Evolutionary conservation across 1,139 yeast genomes (phyloP), one percentile per base, ranked within the genome.

Genomic region (Saccharomyces hybrid): DNA sequence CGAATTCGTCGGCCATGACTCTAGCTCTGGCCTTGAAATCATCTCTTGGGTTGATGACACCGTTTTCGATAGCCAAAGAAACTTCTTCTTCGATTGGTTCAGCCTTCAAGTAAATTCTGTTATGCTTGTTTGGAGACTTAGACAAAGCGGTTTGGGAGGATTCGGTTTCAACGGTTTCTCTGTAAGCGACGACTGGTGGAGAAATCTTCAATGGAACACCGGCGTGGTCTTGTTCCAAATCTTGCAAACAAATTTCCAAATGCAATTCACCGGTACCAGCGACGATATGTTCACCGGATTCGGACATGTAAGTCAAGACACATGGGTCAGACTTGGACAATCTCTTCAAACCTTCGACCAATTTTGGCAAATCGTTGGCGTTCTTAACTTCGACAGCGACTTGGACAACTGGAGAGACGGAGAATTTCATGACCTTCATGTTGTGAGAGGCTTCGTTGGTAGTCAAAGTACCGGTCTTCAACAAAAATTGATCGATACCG

Each of bases 261-360:
- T 93, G 99, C 79, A 93, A 86, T 83, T 93, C 99, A 88, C 99
- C 99, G 71, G 98, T 89, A 80, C 96, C 96, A 72, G 99, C 98
- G 78, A 93, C 98, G 81, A 93, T 84, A 82, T 93, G 99, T 83
- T 93, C 98, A 88, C 99, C 99, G 67, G 97, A 84, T 79, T 86
- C 95, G 69, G 84, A 76, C 83, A 91, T 90, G 76, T 74, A 74
- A 73, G 88, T 79, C 77, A 89, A 80, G 71, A 93, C 98, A 86
- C 98, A 91, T 74, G 99, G 99, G 79, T 93, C 99, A 65, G 98
- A 93, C 84, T 93, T 93, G 75, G 98, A 93, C 76, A 93, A 84
- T 85, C 98, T 91, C 95, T 93, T 93, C 74, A 93, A 88, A 90
- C 99, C 99, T 81, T 93, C 98, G 71, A 93, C 98, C 77, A 93